phyloP scores from a whole-genome alignment of 768 basidiomycete species.

The Porpolomopsis calyptriformis region DNA sequence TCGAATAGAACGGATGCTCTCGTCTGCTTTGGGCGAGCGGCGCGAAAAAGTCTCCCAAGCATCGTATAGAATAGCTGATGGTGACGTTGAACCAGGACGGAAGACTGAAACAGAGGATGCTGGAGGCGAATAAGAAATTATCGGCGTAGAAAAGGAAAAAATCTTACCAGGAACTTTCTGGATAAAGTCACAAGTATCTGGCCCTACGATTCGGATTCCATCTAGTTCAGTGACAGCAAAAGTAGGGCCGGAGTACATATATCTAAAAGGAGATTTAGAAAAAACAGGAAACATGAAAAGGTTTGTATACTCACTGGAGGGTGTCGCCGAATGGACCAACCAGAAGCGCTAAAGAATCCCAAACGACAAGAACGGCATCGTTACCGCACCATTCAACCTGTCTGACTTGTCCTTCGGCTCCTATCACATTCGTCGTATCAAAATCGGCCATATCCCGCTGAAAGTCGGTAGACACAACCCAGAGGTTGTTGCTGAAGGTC shows the following conservation, averaged over 20 bases:
- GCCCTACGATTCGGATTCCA: slow-evolving; percentile 74
- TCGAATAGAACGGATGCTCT: slow-evolving; percentile 79
- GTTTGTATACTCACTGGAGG: slow-evolving; percentile 48
- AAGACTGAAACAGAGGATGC: slow-evolving; percentile 77
- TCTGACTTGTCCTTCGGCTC: slow-evolving; percentile 46
- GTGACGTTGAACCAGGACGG: slow-evolving; percentile 84
- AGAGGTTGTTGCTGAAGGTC: slow-evolving; percentile 60
- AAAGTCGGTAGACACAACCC: slow-evolving; percentile 95
- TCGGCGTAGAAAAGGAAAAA: not conserved
- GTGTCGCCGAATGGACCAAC: slow-evolving; percentile 91
- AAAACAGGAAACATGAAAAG: slow-evolving; percentile 5
- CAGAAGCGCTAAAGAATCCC: slow-evolving; percentile 65
- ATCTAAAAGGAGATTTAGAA: slow-evolving; percentile 35
- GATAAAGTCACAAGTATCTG: slow-evolving; percentile 75
- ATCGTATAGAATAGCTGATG: slow-evolving; percentile 85
- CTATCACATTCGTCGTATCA: slow-evolving; percentile 48
- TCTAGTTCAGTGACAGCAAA: slow-evolving; percentile 82
- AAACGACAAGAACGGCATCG: slow-evolving; percentile 83
- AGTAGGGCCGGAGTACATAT: slow-evolving; percentile 63
- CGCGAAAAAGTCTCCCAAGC: slow-evolving; percentile 82
- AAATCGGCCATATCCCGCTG: slow-evolving; percentile 83
- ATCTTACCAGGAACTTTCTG: slow-evolving; percentile 84
- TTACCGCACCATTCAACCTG: slow-evolving; percentile 95
- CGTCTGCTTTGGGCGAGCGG: slow-evolving; percentile 86
- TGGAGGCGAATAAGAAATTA: slow-evolving; percentile 20